A percentile compares a stretch with the other conserved stretches of the same genome.
phyloP scores from a whole-genome alignment of 352 stramenopile species.

The Phytophthora megakarya region DNA sequence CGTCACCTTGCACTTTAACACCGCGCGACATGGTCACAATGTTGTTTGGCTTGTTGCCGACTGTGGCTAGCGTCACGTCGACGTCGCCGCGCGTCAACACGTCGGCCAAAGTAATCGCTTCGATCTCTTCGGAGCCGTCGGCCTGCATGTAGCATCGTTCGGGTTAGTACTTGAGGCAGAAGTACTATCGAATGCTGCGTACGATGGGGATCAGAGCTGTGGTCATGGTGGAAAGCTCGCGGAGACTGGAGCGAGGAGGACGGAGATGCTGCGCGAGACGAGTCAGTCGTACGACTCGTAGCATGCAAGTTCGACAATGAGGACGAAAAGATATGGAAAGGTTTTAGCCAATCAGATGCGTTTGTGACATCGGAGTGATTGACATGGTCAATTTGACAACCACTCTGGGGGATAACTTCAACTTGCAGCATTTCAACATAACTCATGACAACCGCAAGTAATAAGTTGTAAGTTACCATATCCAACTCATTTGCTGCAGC shows the following conservation, averaged over 20 bases:
- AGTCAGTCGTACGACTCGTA: conserved; percentile 23
- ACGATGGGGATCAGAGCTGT: conserved; percentile 49
- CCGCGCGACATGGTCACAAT: conserved; percentile 79
- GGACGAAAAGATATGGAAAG: conserved; percentile 14
- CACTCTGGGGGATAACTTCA: too few species aligned
- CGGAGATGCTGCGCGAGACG: conserved; percentile 4
- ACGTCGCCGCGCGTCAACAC: conserved; percentile 75
- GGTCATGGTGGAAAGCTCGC: conserved; percentile 29
- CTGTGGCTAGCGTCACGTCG: conserved; percentile 66
- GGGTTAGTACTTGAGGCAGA: conserved; percentile 8
- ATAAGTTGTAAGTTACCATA: too few species aligned
- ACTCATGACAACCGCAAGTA: too few species aligned
- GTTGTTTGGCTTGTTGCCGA: conserved; percentile 61
- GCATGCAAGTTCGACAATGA: conserved; percentile 7
- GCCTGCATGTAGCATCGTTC: conserved; percentile 41
- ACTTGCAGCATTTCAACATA: too few species aligned
- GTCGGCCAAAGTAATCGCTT: conserved; percentile 75
- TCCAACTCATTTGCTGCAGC: too few species aligned
- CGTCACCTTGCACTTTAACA: conserved; percentile 70
- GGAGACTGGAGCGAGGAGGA: not conserved
- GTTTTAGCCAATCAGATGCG: conserved; percentile 22
- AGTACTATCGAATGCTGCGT: not conserved
- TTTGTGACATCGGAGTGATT: too few species aligned
- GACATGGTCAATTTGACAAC: too few species aligned
- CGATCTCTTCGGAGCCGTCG: conserved; percentile 85